Evolutionary conservation across 2,329 filamentous ascomycete genomes (phyloP).

Genomic region (Fusarium luffae): DNA sequence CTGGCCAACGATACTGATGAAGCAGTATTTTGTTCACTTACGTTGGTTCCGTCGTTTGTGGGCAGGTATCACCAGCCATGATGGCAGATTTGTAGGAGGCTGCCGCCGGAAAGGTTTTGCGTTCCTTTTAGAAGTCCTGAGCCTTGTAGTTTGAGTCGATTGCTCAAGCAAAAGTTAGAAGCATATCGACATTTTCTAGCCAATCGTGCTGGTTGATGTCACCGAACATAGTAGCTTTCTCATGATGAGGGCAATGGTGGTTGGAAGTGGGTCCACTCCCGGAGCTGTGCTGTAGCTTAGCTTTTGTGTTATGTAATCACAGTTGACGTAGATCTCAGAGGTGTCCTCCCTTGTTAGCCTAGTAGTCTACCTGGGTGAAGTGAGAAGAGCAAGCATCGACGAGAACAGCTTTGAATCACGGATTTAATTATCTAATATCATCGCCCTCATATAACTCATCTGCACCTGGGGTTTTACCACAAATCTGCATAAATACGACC

Average conservation of each 20-base stretch:
- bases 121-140: neutral
- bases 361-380: neutral
- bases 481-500: neutral
- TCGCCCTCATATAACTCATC: neutral
- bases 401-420: conserved; percentile 1
- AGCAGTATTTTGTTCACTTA: conserved; percentile 21
- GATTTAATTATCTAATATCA: neutral
- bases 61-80: conserved; percentile 58
- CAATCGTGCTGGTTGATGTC: conserved; percentile 28
- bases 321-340: conserved; percentile 26
- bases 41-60: conserved; percentile 58
- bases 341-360: conserved; percentile 20
- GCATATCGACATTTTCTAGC: conserved; percentile 12
- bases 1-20: conserved; percentile 1
- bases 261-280: conserved; percentile 5
- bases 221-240: conserved; percentile 11
- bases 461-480: no score
- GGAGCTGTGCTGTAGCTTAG: neutral
- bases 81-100: neutral
- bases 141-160: neutral
- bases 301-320: conserved; percentile 34
- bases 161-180: neutral
- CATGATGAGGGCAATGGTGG: conserved; percentile 24
- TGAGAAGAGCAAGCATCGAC: conserved; percentile 17
- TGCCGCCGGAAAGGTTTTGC: neutral